phyloP scores from a whole-genome alignment of 495 filamentous ascomycete genomes.

The Xylaria bambusicola region DNA sequence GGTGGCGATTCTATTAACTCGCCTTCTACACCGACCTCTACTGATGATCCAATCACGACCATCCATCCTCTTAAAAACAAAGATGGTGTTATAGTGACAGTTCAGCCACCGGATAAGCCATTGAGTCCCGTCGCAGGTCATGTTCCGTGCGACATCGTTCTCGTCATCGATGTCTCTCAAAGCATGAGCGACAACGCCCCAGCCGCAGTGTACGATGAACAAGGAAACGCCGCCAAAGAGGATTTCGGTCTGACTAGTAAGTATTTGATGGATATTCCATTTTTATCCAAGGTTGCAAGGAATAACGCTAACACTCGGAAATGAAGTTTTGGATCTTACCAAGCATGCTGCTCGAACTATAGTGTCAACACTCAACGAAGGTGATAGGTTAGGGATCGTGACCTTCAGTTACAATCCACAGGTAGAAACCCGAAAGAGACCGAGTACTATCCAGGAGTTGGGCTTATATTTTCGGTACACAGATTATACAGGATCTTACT shows the following conservation, averaged over 20 bases:
- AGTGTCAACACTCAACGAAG: conserved; percentile 40
- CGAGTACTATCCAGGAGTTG: not conserved
- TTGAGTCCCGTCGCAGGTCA: conserved; percentile 20
- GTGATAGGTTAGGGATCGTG: conserved; percentile 49
- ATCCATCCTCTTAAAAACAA: conserved; percentile 35
- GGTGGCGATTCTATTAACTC: not conserved
- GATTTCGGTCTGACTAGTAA: conserved; percentile 34
- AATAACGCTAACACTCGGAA: conserved; percentile 1
- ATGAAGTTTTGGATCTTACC: conserved; percentile 41
- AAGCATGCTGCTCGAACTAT: conserved; percentile 51
- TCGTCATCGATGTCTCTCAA: conserved; percentile 49
- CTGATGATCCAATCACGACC: conserved; percentile 13
- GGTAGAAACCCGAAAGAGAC: conserved; percentile 19
- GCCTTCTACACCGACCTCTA: not conserved
- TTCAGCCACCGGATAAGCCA: conserved; percentile 39
- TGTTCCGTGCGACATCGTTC: conserved; percentile 47
- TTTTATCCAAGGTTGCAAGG: not conserved
- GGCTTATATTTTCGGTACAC: conserved; percentile 11
- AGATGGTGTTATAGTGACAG: conserved; percentile 40
- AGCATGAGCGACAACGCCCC: conserved; percentile 43
- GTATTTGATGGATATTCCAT: not conserved
- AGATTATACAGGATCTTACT: conserved; percentile 41
- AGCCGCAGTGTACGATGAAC: conserved; percentile 28
- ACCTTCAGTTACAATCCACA: conserved; percentile 36
- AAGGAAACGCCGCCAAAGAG: conserved; percentile 24